Evolutionary conservation across 1,284 basidiomycete species (phyloP).

Genomic region (Ustilago cynodontis): DNA sequence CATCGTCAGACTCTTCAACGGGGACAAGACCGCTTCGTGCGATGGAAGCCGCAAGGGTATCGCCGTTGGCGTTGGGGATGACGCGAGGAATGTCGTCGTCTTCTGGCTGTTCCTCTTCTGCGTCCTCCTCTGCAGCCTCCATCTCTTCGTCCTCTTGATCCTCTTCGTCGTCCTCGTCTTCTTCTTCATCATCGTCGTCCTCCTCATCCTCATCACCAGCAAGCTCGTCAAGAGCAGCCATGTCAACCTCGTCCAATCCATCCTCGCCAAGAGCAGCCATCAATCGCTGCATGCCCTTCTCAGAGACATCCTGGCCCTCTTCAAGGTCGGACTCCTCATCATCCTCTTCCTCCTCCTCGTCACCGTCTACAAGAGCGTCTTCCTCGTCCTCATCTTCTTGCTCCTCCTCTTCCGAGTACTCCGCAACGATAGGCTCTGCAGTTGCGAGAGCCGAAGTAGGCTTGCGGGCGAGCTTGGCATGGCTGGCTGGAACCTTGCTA

Average conservation of each 20-base stretch:
- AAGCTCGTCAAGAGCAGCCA: conserved; percentile 56
- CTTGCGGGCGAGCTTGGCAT: conserved; percentile 39
- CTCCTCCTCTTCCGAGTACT: conserved; percentile 46
- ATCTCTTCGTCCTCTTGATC: conserved; percentile 41
- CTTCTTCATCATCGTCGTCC: conserved; percentile 45
- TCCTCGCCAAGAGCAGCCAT: conserved; percentile 66
- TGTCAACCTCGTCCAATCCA: conserved; percentile 62
- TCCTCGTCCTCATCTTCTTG: conserved; percentile 24
- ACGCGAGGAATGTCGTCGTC: conserved; percentile 41
- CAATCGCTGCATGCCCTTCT: conserved; percentile 62
- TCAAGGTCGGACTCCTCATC: conserved; percentile 57
- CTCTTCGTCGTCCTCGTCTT: conserved; percentile 50
- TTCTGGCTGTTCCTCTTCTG: conserved; percentile 21
- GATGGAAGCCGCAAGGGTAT: conserved; percentile 65
- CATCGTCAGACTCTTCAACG: conserved; percentile 48
- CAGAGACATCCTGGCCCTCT: conserved; percentile 64
- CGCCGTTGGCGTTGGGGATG: conserved; percentile 52
- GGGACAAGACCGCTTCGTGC: conserved; percentile 62
- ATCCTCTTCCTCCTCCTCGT: conserved; percentile 34
- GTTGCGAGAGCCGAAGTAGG: conserved; percentile 46
- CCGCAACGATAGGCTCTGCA: conserved; percentile 42
- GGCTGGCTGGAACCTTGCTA: conserved; percentile 39
- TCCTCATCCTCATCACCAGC: conserved; percentile 43
- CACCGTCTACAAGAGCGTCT: conserved; percentile 20
- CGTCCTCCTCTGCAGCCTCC: conserved; percentile 36